Evolutionary conservation across 768 basidiomycete genomes (phyloP), one percentile per base, ranked within the genome.

Genomic region (Mycena epipterygia): DNA sequence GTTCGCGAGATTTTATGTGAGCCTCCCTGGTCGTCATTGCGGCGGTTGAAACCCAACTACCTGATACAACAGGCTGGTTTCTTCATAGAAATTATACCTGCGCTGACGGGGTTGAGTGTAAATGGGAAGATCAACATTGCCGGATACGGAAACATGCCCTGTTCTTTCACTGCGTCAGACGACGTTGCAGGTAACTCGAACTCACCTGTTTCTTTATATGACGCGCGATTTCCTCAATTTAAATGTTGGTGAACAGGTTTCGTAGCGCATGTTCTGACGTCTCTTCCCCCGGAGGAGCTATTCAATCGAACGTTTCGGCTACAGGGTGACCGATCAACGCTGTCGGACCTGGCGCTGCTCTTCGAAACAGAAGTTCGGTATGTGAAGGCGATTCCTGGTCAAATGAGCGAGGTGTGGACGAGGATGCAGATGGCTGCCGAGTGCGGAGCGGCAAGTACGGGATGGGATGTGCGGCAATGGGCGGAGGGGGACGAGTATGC

Each of bases 11-110:
- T 67, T 83, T 66, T 83, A 82, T 59, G 81, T 81, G 73, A 51
- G 77, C 75, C 7, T 61, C 29, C 9, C 37, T 17, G 21, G n/a
- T 37, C 19, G 11, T 59, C 42, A 21, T n/a, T 49, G 27, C 39
- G 19, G 25, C 14, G 62, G 19, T 9, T 16, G n/a, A 25, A 30
- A 21, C 30, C 52, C 37, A 60, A 35, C 14, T 21, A 4, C 49
- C 23, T 16, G 16, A 42, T 23, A 17, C 7, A 69, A 30, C 39
- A 82, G 81, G 80, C 58, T 35, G 82, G 82, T n/a, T 37, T 81
- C 57, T 82, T 81, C 72, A 78, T 76, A 21, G 79, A 83, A 56
- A 77, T 75, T 53, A 67, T 83, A 37, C 80, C 80, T 9, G 79
- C 73, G 69, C 58, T 82, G 68, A 77, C 77, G 0, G 80, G 76